Conservation (phyloP, 2,329 filamentous ascomycete genomes). For the Lecanosticta acicola region DNA sequence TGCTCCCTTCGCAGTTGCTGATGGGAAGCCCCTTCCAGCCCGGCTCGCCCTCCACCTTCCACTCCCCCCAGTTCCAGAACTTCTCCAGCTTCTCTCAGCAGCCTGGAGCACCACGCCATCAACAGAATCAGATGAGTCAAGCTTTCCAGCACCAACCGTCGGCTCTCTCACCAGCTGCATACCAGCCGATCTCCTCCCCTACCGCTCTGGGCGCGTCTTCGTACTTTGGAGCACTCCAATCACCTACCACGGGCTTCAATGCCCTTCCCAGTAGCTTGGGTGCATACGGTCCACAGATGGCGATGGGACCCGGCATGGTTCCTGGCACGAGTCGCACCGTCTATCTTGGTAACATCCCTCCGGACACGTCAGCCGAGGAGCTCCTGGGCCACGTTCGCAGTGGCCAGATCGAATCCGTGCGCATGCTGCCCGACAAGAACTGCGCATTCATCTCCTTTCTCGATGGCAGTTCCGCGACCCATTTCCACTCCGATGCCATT, state of each 20-base stretch:
- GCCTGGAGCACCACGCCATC: constrained; percentile 40
- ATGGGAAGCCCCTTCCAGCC: constrained; percentile 96
- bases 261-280: constrained; percentile 46
- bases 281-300: constrained; percentile 48
- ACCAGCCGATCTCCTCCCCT: constrained; percentile 79
- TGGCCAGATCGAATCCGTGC: constrained; percentile 98
- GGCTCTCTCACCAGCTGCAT: constrained; percentile 70
- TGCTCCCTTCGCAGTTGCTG: constrained; percentile 88
- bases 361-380: constrained; percentile 93
- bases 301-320: constrained; percentile 53
- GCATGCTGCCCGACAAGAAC: constrained; percentile 96
- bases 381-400: constrained; percentile 93
- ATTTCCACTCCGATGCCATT: constrained; percentile 99
- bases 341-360: constrained; percentile 96
- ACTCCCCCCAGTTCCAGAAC: constrained; percentile 85
- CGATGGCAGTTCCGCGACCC: constrained; percentile 92
- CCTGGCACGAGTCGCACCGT: constrained; percentile 93
- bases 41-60: constrained; percentile 82
- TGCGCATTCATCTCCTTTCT: constrained; percentile 99
- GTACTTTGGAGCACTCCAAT: constrained; percentile 75
- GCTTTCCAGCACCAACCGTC: constrained; percentile 65
- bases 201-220: constrained; percentile 76
- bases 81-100: constrained; percentile 69
- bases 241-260: constrained; percentile 71
- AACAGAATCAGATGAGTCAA: constrained; percentile 55